These are phyloP conservation scores for Ceratocystis alfenasii DNA, from an alignment of 2,329 filamentous ascomycete genomes.

Conservation along the genomic window DNA sequence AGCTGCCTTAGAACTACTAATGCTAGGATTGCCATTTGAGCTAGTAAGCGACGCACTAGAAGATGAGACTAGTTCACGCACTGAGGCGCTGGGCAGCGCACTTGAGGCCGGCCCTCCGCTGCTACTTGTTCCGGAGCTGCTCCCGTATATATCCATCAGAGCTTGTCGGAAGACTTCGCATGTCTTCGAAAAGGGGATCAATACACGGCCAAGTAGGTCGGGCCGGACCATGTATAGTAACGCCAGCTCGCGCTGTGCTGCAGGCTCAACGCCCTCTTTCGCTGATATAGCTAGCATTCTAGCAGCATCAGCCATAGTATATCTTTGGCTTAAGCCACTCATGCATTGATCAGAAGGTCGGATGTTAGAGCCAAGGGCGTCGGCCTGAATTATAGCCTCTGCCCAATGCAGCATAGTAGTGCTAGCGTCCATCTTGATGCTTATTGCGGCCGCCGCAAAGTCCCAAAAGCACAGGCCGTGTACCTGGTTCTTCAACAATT, in stretches of 20 bases:
- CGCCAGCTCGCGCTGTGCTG: slow-evolving; percentile 83
- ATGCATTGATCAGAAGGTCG: slow-evolving; percentile 28
- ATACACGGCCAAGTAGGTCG: slow-evolving; percentile 67
- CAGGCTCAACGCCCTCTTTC: slow-evolving; percentile 69
- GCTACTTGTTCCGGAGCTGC: slow-evolving; percentile 22
- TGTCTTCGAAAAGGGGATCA: slow-evolving; percentile 71
- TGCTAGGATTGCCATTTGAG: no score
- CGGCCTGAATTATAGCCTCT: slow-evolving; percentile 44
- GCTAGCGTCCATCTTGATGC: slow-evolving; percentile 77
- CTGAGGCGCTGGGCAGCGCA: neutral
- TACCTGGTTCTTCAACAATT: slow-evolving; percentile 49
- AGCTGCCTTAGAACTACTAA: neutral
- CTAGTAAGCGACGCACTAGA: neutral
- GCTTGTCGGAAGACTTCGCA: slow-evolving; percentile 83
- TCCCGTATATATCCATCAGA: slow-evolving; percentile 59
- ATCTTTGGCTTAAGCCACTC: slow-evolving; percentile 36
- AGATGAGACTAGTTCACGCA: neutral
- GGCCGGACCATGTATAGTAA: slow-evolving; percentile 89
- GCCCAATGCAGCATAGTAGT: slow-evolving; percentile 59
- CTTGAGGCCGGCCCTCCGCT: slow-evolving; percentile 15
- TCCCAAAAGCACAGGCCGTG: slow-evolving; percentile 78
- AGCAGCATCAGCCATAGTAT: slow-evolving; percentile 68
- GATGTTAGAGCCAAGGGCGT: slow-evolving; percentile 29
- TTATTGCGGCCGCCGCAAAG: slow-evolving; percentile 74
- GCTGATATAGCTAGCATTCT: slow-evolving; percentile 88